A percentile compares a stretch with the other conserved stretches of the same genome.
Evolutionary conservation across 805 yeast genomes (phyloP).

Genomic region (Jamesozyma piceae): DNA sequence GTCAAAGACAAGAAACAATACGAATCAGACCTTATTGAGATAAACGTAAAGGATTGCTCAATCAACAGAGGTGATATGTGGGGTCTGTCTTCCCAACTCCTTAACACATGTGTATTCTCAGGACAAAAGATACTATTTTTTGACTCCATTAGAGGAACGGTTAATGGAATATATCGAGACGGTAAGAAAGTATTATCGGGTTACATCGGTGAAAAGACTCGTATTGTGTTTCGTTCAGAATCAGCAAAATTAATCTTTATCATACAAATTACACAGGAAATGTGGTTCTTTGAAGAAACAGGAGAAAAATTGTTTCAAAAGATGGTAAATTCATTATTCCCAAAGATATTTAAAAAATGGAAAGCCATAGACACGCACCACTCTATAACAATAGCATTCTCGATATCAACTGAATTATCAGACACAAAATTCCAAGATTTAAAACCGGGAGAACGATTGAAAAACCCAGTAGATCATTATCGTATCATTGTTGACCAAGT

Average conservation of each 20-base stretch:
- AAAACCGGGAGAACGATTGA: conserved; percentile 62
- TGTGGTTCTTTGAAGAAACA: conserved; percentile 97
- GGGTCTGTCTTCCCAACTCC: conserved; percentile 56
- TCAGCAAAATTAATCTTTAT: conserved; percentile 76
- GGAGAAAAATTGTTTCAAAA: conserved; percentile 93
- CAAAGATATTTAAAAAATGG: conserved; percentile 84
- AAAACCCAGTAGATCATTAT: conserved; percentile 67
- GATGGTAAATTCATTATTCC: conserved; percentile 84
- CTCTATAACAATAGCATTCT: conserved; percentile 82
- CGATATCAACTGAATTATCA: conserved; percentile 55
- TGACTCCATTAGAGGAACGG: conserved; percentile 51
- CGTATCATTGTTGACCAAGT: conserved; percentile 94
- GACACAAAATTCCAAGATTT: conserved; percentile 46
- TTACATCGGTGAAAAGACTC: conserved; percentile 64
- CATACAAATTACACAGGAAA: conserved; percentile 84
- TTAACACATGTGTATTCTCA: conserved; percentile 54
- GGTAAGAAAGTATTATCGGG: conserved; percentile 70
- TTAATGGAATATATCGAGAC: conserved; percentile 50
- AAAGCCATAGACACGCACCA: conserved; percentile 81
- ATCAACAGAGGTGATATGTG: conserved; percentile 91
- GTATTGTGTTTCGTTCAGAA: conserved; percentile 81
- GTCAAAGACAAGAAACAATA: conserved; percentile 37
- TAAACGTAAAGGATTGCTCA: conserved; percentile 69
- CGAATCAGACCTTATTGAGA: conserved; percentile 76
- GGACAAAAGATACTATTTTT: conserved; percentile 58